Evolutionary conservation across 805 yeast species (phyloP), one percentile per base, ranked within the genome.

Genomic region (Candida sanyiensis): DNA sequence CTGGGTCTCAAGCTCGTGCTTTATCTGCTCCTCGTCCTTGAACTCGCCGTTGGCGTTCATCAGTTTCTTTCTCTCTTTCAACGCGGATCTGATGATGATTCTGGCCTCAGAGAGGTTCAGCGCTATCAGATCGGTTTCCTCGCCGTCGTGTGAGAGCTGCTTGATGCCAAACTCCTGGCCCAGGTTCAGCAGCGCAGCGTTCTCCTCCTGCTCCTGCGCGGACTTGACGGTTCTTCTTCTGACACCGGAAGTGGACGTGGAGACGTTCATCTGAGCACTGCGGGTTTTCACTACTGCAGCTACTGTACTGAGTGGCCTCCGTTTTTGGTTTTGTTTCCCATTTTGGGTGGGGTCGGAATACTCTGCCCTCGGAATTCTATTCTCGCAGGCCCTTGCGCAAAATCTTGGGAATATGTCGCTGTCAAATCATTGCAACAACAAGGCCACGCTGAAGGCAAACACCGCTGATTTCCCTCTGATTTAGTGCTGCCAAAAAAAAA

Each of bases 161-260:
- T 73, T 75, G 37, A 83, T 62, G 51, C 81, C 89, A 57, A 93
- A 93, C 64, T 93, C 98, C 20, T 95, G 90, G 8, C 98, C 98
- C 40, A 93, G 73, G 55, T 83, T 82, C 50, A 93, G 71, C 37
- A 75, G 72, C 0, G 96, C 78, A 0, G 97, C 94, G 55, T 93
- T 94, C 57, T 90, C 97, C 54, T 89, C 97, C 47, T 85, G 95
- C 42, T 80, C 89, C 30, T 51, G 53, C 30, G 77, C 71, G 42
- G 78, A 80, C 42, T 69, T 73, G 28, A 63, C 67, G 37, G 80
- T 75, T 61, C 95, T 76, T 66, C 95, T 79, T 57, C 87, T 75
- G 32, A 83, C 84, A 20, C 89, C 90, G 35, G 86, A 73, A 4
- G 96, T 84, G 37, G 95, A 84, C 27, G 95, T 85, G 26, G 95